These are phyloP conservation scores for Umbellularia californica DNA, from an alignment of 164 flowering plant genomes.

Conservation along the genomic window DNA sequence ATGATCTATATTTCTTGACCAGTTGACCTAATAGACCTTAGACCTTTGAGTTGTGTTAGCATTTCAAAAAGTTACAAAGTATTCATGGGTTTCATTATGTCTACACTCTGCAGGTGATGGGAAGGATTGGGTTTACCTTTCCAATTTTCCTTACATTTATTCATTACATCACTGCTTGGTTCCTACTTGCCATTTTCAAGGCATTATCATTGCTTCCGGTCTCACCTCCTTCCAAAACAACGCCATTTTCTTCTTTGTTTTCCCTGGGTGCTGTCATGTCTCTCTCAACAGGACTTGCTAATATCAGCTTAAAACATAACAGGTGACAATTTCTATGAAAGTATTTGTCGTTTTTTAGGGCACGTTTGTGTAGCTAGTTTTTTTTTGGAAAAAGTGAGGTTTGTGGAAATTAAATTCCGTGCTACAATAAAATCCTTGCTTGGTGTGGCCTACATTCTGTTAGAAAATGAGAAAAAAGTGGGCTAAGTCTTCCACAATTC, in stretches of 20 bases:
- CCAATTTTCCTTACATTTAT: slow-evolving; percentile 82
- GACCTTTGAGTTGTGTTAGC: not conserved
- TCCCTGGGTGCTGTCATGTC: slow-evolving; percentile 71
- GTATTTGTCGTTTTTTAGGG: not conserved
- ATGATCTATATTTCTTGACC: not conserved
- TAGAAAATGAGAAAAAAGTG: no score
- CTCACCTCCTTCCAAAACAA: slow-evolving; percentile 67
- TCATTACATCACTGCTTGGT: slow-evolving; percentile 65
- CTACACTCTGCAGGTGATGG: slow-evolving; percentile 57
- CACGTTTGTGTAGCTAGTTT: no score
- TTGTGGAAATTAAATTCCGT: no score
- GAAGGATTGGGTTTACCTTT: slow-evolving; percentile 68
- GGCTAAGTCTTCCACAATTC: no score
- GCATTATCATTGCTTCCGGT: slow-evolving; percentile 57
- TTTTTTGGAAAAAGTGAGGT: no score
- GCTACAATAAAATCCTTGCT: no score
- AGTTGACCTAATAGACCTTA: not conserved
- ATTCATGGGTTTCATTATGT: not conserved
- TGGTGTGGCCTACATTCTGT: no score
- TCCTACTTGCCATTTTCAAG: slow-evolving; percentile 63
- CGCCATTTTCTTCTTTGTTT: slow-evolving; percentile 71
- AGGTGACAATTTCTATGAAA: slow-evolving; percentile 31
- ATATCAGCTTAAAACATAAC: slow-evolving; percentile 69
- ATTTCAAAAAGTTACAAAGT: not conserved
- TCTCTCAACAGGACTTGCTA: slow-evolving; percentile 76